Base-by-base conservation (phyloP, 371 early-diverging fungal species). In the Astathelohania contejeani region DNA sequence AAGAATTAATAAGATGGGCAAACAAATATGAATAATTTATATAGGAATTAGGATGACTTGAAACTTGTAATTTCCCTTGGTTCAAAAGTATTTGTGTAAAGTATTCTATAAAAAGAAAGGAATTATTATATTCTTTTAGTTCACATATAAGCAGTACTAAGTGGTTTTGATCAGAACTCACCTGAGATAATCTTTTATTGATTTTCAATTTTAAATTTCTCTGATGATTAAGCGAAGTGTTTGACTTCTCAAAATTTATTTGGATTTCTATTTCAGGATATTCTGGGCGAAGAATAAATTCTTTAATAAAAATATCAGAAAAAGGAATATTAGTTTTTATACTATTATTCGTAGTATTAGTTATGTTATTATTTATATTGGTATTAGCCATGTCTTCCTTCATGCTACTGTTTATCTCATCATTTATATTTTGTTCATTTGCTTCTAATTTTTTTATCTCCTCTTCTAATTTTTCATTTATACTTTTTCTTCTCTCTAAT, bases 151-250 rank as follows among this genome's bases (percentile, higher is more conserved):
- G 53, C 10, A 18, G 26, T 0, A 22, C 18, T 10, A 55, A 38
- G 20, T 61, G 60, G 10, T 61, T 54, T 14, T 49, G 16, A 7
- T 57, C 58, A 35, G 53, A 58, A 42, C 60, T 69, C 10, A 69
- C 49, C 40, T 69, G 69, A 27, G 65, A 43, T 6, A 69, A 42
- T 19, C 69, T 53, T 51, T 69, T 69, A 32, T 69, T 69, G 7
- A 69, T 46, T 37, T 60, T 45, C 16, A 60, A 49, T 49, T 53
- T 60, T 16, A 53, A 12, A 38, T 44, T 55, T n/a, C n/a, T n/a
- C n/a, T n/a, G n/a, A n/a, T n/a, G n/a, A n/a, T n/a, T n/a, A n/a
- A n/a, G n/a, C n/a, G 56, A 39, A 27, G 39, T 55, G 6, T 20
- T 2, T 3, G 23, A 27, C 19, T 46, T 47, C 24, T 42, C 45